phyloP scores from a whole-genome alignment of 306 rosid species.

The Begonia masoniana region DNA sequence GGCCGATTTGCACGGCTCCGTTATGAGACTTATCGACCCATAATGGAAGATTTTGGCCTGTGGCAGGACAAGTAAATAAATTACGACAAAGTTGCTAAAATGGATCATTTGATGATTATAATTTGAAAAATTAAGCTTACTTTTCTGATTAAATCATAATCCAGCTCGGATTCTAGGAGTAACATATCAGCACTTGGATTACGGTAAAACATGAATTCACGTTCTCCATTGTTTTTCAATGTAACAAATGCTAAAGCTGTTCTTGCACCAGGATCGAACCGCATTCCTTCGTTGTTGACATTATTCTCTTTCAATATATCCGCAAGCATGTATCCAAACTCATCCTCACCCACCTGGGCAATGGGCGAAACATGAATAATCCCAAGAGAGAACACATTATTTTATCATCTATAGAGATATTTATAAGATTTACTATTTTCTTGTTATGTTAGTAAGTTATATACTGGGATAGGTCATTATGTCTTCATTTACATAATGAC shows the following conservation, averaged over 20 bases:
- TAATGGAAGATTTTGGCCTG: slow-evolving; percentile 89
- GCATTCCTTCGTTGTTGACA: slow-evolving; percentile 73
- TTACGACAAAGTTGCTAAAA: too few relatives aligned
- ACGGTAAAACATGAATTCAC: slow-evolving; percentile 98
- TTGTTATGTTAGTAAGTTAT: too few relatives aligned
- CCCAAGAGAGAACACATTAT: neutral
- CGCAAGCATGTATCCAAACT: slow-evolving; percentile 95
- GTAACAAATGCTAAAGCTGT: slow-evolving; percentile 98
- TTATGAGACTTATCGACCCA: slow-evolving; percentile 92
- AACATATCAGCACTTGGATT: slow-evolving; percentile 98
- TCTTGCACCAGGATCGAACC: slow-evolving; percentile 87
- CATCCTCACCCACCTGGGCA: slow-evolving; percentile 90
- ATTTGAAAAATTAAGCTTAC: slow-evolving; percentile 17
- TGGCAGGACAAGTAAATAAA: slow-evolving; percentile 5
- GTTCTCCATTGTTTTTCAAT: slow-evolving; percentile 71
- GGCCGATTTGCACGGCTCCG: slow-evolving; percentile 92
- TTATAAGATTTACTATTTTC: neutral
- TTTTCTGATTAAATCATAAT: slow-evolving; percentile 61
- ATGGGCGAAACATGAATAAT: slow-evolving; percentile 2
- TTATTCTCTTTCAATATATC: slow-evolving; percentile 77
- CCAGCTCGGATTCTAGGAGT: slow-evolving; percentile 72
- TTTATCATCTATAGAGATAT: neutral
- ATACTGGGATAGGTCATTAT: too few relatives aligned
- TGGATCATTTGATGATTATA: too few relatives aligned
- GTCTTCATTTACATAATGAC: too few relatives aligned